phyloP scores from a whole-genome alignment of 2,329 filamentous ascomycete genomes.

The Talaromyces albobiverticillius region DNA sequence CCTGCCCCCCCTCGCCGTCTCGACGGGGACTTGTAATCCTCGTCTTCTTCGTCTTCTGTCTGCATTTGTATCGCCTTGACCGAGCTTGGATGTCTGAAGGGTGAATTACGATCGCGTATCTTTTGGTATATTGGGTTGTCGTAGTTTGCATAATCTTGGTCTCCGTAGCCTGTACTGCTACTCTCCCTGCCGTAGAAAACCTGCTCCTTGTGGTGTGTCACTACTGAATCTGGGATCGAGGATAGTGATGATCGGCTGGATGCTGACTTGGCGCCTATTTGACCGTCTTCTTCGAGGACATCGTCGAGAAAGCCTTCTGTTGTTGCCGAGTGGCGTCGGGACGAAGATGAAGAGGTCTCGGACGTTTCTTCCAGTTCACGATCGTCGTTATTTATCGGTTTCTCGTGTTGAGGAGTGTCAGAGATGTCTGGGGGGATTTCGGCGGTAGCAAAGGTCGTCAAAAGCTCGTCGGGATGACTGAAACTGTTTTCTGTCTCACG shows the following conservation, averaged over 20 bases:
- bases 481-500: neutral
- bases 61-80: slow-evolving; percentile 45
- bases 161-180: slow-evolving; percentile 12
- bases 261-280: slow-evolving; percentile 13
- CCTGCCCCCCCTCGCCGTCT: slow-evolving; percentile 23
- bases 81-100: slow-evolving; percentile 46
- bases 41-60: slow-evolving; percentile 38
- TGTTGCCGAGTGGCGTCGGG: slow-evolving; percentile 8
- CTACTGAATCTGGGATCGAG: slow-evolving; percentile 38
- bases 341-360: slow-evolving; percentile 7
- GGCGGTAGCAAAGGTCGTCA: slow-evolving; percentile 9
- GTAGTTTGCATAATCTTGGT: slow-evolving; percentile 3
- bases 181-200: slow-evolving; percentile 1
- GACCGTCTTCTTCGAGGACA: slow-evolving; percentile 1
- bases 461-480: neutral
- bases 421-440: slow-evolving; percentile 13
- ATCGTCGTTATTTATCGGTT: neutral
- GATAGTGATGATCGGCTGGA: slow-evolving; percentile 43
- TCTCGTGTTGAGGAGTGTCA: slow-evolving; percentile 1
- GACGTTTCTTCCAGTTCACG: slow-evolving; percentile 1
- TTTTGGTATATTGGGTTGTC: slow-evolving; percentile 21
- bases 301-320: slow-evolving; percentile 2
- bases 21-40: slow-evolving; percentile 37
- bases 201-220: slow-evolving; percentile 29
- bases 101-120: slow-evolving; percentile 21